Conservation (phyloP, 2,329 filamentous ascomycete genomes). For the Monosporascus sp. region DNA sequence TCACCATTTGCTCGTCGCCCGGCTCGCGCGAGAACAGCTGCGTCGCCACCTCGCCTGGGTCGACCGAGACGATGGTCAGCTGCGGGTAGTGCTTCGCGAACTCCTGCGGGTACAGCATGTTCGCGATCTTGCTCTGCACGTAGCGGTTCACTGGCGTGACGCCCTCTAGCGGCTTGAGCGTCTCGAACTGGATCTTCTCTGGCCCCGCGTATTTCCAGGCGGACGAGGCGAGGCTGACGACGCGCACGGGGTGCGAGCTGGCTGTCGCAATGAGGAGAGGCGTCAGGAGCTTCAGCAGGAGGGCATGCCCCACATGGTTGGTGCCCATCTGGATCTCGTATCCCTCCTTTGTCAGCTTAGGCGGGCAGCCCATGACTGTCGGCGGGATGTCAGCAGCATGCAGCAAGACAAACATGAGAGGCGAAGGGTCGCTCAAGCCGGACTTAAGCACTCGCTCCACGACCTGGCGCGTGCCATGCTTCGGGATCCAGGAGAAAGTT, state of each 20-base stretch:
- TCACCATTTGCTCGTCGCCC: conserved; percentile 8
- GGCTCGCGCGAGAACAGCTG: conserved; percentile 13
- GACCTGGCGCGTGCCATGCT: too few relatives aligned
- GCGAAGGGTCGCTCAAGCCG: too few relatives aligned
- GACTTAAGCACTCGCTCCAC: too few relatives aligned
- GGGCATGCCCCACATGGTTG: conserved; percentile 39
- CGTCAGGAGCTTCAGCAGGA: conserved; percentile 28
- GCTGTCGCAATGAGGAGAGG: conserved; percentile 8
- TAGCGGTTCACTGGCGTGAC: conserved; percentile 15
- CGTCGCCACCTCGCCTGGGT: conserved; percentile 25
- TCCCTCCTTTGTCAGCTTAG: conserved; percentile 30
- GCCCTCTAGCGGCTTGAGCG: conserved; percentile 4
- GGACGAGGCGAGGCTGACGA: conserved; percentile 8
- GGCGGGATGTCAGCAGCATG: background rate
- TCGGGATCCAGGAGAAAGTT: too few relatives aligned
- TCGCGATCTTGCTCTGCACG: conserved; percentile 31
- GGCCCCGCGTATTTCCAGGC: conserved; percentile 2
- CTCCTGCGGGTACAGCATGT: conserved; percentile 25
- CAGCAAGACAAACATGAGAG: too few relatives aligned
- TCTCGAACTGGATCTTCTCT: conserved; percentile 11
- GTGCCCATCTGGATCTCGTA: conserved; percentile 38
- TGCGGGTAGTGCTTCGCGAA: conserved; percentile 23
- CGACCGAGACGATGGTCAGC: conserved; percentile 18
- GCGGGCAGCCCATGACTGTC: conserved; percentile 27
- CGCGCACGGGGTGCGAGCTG: conserved; percentile 1